Conservation (phyloP, 192 early-diverging fungal genomes). For the Coemansia pectinata region DNA sequence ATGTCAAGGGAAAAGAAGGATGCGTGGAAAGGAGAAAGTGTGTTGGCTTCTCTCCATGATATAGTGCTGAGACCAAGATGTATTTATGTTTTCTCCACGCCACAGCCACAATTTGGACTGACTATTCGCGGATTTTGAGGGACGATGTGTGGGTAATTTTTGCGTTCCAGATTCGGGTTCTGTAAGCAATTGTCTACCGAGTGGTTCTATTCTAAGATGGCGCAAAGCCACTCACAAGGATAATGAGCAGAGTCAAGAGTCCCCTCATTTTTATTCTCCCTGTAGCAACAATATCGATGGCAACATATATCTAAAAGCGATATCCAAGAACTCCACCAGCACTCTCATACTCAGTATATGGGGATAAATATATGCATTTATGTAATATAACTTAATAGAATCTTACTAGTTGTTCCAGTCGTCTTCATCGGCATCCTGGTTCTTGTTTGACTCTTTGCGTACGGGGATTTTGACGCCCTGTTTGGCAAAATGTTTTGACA, state of each 20-base stretch:
- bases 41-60: background rate
- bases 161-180: background rate
- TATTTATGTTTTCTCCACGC: background rate
- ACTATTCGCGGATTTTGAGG: background rate
- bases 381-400: background rate
- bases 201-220: background rate
- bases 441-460: constrained; percentile 63
- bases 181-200: background rate
- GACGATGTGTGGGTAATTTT: background rate
- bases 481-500: constrained; percentile 72
- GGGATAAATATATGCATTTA: background rate
- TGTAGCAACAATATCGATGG: too few species aligned
- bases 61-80: background rate
- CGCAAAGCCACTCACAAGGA: background rate
- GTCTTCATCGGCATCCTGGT: constrained; percentile 18
- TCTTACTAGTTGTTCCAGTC: constrained; percentile 18
- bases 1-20: background rate
- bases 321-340: background rate
- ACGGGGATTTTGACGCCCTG: constrained; percentile 79
- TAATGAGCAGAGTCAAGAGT: too few species aligned
- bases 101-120: background rate
- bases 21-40: background rate
- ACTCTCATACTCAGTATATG: background rate
- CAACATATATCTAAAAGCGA: background rate
- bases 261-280: background rate